Percentiles rank a stretch among this genome's conserved stretches.
phyloP scores from a whole-genome alignment of 2,329 filamentous ascomycete species.

The Aureobasidium musti region DNA sequence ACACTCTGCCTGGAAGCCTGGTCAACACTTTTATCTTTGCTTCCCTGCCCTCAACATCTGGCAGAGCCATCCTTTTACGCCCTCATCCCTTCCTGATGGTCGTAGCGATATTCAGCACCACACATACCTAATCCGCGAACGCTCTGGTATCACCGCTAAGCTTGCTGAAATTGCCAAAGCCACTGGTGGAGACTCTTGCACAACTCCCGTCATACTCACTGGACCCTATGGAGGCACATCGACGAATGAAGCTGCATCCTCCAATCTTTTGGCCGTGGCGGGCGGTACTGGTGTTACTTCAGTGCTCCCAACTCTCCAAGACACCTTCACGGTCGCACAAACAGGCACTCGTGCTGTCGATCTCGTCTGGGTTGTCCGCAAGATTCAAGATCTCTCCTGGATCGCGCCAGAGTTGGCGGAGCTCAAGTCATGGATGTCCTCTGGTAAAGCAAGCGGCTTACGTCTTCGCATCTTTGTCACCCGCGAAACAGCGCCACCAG shows the following conservation, averaged over 20 bases:
- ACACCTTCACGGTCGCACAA: slow-evolving; percentile 43
- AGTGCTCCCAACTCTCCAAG: slow-evolving; percentile 66
- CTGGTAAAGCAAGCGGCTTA: slow-evolving; percentile 7
- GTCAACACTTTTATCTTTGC: slow-evolving; percentile 71
- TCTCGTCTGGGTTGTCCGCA: slow-evolving; percentile 30
- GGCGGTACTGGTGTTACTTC: slow-evolving; percentile 67
- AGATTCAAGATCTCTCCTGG: slow-evolving; percentile 28
- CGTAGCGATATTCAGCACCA: slow-evolving; percentile 37
- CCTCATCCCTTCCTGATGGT: slow-evolving; percentile 54
- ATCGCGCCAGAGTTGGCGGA: slow-evolving; percentile 23
- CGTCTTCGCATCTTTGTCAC: slow-evolving; percentile 30
- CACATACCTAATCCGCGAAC: slow-evolving; percentile 43
- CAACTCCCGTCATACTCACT: slow-evolving; percentile 60
- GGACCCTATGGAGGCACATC: slow-evolving; percentile 60
- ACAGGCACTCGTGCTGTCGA: slow-evolving; percentile 19
- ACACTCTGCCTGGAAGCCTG: slow-evolving; percentile 62
- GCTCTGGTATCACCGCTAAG: slow-evolving; percentile 59
- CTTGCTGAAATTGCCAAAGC: slow-evolving; percentile 51
- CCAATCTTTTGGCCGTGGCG: slow-evolving; percentile 27
- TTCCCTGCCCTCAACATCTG: slow-evolving; percentile 67
- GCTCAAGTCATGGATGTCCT: slow-evolving; percentile 20
- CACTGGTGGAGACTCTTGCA: slow-evolving; percentile 53
- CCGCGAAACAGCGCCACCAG: slow-evolving; percentile 21
- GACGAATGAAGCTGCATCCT: not conserved
- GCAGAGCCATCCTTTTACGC: slow-evolving; percentile 73